Evolutionary conservation across 768 basidiomycete species (phyloP).

Genomic region (Suillus paluster): DNA sequence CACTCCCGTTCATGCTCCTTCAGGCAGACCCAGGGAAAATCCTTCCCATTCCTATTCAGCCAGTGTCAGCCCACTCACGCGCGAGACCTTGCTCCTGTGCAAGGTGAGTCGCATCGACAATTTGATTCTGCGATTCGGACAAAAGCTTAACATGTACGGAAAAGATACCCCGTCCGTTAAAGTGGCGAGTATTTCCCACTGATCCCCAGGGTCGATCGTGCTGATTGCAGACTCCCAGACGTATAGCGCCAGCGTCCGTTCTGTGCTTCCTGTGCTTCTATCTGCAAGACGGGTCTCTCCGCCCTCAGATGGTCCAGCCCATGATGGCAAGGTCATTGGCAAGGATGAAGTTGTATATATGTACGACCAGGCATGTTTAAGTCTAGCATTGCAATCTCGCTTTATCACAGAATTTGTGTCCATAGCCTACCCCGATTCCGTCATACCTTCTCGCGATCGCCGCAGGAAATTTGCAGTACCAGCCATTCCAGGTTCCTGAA

Average conservation of each 20-base stretch:
- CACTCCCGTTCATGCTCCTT: background rate
- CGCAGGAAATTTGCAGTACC: constrained; percentile 57
- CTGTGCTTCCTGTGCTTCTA: constrained; percentile 56
- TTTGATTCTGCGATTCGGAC: background rate
- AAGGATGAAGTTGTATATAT: constrained; percentile 50
- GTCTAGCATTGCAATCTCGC: background rate
- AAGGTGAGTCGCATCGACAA: constrained; percentile 34
- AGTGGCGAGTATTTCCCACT: constrained; percentile 35
- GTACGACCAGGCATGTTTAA: constrained; percentile 50
- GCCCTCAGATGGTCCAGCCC: constrained; percentile 43
- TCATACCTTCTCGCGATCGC: constrained; percentile 66
- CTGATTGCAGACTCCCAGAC: constrained; percentile 34
- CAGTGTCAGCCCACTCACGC: constrained; percentile 66
- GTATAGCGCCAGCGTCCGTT: constrained; percentile 52
- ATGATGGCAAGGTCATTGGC: constrained; percentile 48
- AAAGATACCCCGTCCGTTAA: constrained; percentile 61
- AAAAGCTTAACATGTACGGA: background rate
- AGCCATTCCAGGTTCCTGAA: constrained; percentile 39
- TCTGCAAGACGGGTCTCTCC: constrained; percentile 60
- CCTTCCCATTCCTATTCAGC: constrained; percentile 59
- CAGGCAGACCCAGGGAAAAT: constrained; percentile 58
- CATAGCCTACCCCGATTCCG: constrained; percentile 56
- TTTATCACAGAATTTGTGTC: background rate
- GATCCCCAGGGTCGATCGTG: background rate
- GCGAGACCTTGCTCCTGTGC: constrained; percentile 53